These are phyloP conservation scores for Tylopilus felleus DNA, from an alignment of 768 basidiomycete genomes.

Conservation along the genomic window DNA sequence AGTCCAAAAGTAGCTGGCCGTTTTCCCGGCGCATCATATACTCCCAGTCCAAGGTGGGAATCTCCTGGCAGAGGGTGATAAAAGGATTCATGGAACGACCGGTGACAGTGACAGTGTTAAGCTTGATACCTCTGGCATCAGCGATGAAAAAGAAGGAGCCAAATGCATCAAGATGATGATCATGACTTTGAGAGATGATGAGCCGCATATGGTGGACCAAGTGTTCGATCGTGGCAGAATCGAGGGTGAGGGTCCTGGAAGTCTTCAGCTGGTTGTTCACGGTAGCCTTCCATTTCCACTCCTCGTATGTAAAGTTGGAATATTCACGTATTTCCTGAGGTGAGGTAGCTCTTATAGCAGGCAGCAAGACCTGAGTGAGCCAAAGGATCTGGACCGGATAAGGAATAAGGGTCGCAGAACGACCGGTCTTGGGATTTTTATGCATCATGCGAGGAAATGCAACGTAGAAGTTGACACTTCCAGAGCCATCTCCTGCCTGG, in stretches of 20 bases:
- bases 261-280: conserved; percentile 2
- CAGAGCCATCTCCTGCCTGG: neutral
- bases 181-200: neutral
- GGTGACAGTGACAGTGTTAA: conserved; percentile 3
- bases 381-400: neutral
- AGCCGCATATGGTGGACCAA: neutral
- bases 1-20: conserved; percentile 6
- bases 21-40: conserved; percentile 13
- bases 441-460: conserved; percentile 9
- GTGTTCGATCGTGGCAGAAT: neutral
- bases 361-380: conserved; percentile 5
- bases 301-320: conserved; percentile 3
- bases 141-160: conserved; percentile 18
- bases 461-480: conserved; percentile 5
- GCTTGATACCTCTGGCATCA: conserved; percentile 12
- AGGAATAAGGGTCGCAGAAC: neutral
- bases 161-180: neutral
- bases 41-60: conserved; percentile 13
- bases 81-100: conserved; percentile 1
- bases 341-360: conserved; percentile 1
- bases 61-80: conserved; percentile 3
- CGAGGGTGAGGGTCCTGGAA: conserved; percentile 3
- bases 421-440: neutral
- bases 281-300: conserved; percentile 12
- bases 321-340: conserved; percentile 7